Percentiles rank a stretch among this genome's conserved stretches.
phyloP scores from a whole-genome alignment of 1,284 basidiomycete genomes.

The Rhodotorula sp. region DNA sequence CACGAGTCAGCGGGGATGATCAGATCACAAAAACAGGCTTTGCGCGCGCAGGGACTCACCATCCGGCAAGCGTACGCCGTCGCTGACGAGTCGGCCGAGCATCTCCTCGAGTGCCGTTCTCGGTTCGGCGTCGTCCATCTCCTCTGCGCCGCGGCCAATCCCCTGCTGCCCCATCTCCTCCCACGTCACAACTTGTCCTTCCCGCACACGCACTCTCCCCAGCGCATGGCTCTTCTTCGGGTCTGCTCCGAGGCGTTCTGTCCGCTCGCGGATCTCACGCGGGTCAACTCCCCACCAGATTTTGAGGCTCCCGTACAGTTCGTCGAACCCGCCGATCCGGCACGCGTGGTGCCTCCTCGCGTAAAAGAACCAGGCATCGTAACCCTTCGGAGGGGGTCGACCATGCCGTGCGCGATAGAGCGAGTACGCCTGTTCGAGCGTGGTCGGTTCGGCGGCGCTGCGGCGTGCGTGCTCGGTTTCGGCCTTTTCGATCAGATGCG shows the following conservation, averaged over 20 bases:
- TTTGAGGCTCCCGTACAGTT: constrained; percentile 12
- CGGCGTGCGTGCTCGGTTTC: not conserved
- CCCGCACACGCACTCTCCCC: constrained; percentile 12
- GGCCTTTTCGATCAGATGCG: constrained; percentile 15
- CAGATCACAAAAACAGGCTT: not conserved
- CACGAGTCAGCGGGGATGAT: not conserved
- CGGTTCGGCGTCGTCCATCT: not conserved
- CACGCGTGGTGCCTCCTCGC: not conserved
- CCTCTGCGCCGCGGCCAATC: not conserved
- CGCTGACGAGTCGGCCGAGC: constrained; percentile 1
- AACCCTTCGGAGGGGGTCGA: constrained; percentile 20
- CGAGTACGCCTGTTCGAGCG: constrained; percentile 11
- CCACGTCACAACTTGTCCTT: constrained; percentile 5
- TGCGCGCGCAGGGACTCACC: constrained; percentile 4
- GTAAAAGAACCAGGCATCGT: constrained; percentile 20
- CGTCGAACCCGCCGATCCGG: constrained; percentile 21
- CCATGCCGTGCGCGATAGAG: not conserved
- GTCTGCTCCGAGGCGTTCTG: constrained; percentile 4
- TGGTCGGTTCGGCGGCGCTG: not conserved
- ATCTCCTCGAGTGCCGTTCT: constrained; percentile 15
- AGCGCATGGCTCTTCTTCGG: not conserved
- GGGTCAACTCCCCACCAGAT: constrained; percentile 22
- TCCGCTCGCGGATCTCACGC: constrained; percentile 18
- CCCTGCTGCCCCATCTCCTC: constrained; percentile 6
- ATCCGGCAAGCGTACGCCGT: constrained; percentile 18